A percentile compares a stretch with the other conserved stretches of the same genome.
Evolutionary conservation across 306 rosid species (phyloP).

Genomic region (Citrullus colocynthis): DNA sequence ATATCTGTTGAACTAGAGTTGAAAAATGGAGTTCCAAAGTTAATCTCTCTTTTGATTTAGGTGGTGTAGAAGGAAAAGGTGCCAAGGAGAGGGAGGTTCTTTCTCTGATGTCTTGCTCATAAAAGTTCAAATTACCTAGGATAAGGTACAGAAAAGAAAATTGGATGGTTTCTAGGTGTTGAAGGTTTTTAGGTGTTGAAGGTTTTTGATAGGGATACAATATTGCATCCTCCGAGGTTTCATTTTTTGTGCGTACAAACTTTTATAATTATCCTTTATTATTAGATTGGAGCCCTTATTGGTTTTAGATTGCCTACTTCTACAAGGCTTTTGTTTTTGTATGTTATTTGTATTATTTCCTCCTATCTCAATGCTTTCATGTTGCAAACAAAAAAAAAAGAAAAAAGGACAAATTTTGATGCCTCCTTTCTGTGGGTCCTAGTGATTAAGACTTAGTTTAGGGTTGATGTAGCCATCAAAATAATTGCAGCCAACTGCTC

Average conservation of each 20-base stretch:
- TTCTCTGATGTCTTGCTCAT: background rate
- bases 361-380: background rate
- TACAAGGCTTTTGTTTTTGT: background rate
- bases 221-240: background rate
- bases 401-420: background rate
- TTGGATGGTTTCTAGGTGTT: no score
- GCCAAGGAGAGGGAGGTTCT: background rate
- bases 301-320: background rate
- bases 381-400: background rate
- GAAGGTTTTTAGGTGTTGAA: no score
- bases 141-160: background rate
- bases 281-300: background rate
- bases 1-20: background rate
- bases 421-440: background rate
- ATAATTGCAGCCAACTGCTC: background rate
- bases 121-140: background rate
- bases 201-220: no score
- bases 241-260: background rate
- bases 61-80: background rate
- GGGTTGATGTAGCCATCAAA: background rate
- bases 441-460: background rate
- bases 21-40: no score
- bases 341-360: background rate
- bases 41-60: no score
- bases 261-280: background rate